A percentile compares a stretch with the other conserved stretches of the same genome.
Evolutionary conservation across 228 moss, liverwort and hornwort genomes (phyloP).

Genomic region (Sphagnum magellanicum): DNA sequence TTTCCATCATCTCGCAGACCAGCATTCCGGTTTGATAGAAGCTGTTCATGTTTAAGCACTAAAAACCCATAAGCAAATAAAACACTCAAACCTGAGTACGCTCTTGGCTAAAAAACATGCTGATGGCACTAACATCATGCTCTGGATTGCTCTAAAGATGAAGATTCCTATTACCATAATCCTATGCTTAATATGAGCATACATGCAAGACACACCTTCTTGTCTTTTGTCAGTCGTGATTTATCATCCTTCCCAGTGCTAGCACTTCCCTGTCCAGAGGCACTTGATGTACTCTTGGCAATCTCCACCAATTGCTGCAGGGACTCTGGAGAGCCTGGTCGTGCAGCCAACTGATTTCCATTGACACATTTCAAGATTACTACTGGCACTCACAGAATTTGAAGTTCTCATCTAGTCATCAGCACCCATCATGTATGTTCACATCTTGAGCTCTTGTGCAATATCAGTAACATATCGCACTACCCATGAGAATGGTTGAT

Average conservation of each 20-base stretch:
- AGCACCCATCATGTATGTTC: too few species aligned
- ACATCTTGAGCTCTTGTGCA: too few species aligned
- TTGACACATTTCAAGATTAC: too few species aligned
- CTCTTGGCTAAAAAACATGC: too few species aligned
- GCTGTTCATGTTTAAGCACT: slow-evolving; percentile 36
- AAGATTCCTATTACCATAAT: background rate
- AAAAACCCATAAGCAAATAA: background rate
- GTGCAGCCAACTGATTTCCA: slow-evolving; percentile 61
- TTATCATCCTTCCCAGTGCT: slow-evolving; percentile 76
- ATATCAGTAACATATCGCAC: too few species aligned
- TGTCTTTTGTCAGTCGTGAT: slow-evolving; percentile 65
- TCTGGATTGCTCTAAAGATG: background rate
- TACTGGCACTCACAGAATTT: too few species aligned
- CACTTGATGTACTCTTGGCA: slow-evolving; percentile 74
- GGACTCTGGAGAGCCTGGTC: slow-evolving; percentile 89
- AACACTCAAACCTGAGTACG: too few species aligned
- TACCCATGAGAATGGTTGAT: too few species aligned
- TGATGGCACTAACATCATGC: too few species aligned
- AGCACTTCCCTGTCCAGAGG: slow-evolving; percentile 41
- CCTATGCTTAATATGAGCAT: background rate
- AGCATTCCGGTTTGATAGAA: slow-evolving; percentile 57
- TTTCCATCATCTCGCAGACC: slow-evolving; percentile 73
- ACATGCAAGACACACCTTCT: slow-evolving; percentile 37
- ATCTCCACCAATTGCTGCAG: slow-evolving; percentile 90
- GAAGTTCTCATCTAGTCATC: too few species aligned